These are phyloP conservation scores for Cyclotella cryptica DNA, from an alignment of 108 stramenopile species.

Conservation along the genomic window DNA sequence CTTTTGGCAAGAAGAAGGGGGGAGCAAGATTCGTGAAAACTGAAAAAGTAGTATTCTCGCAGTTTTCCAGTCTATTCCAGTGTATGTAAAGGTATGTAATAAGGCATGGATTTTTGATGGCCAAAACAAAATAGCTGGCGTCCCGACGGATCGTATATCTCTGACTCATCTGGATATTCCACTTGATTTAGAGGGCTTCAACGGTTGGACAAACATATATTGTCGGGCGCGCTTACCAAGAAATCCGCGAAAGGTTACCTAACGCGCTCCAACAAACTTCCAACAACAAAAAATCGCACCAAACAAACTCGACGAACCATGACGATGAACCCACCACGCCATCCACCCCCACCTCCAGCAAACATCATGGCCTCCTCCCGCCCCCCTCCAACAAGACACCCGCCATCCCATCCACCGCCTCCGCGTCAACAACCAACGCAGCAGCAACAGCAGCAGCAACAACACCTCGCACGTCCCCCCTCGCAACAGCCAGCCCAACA, in stretches of 20 bases:
- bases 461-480: not conserved
- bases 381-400: not conserved
- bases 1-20: too few species aligned
- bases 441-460: not conserved
- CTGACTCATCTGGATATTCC: too few species aligned
- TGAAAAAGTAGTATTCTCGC: too few species aligned
- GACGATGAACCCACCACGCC: constrained; percentile 9
- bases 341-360: not conserved
- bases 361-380: not conserved
- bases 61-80: too few species aligned
- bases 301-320: not conserved
- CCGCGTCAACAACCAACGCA: not conserved
- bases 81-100: too few species aligned
- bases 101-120: too few species aligned
- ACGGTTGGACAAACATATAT: too few species aligned
- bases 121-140: too few species aligned
- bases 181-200: too few species aligned
- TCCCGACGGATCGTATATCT: too few species aligned
- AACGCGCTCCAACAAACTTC: not conserved
- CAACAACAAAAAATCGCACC: not conserved
- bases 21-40: too few species aligned
- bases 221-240: too few species aligned
- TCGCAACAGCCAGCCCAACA: not conserved
- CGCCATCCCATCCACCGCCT: not conserved
- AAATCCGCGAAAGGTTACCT: not conserved